These are phyloP conservation scores for Leptographium flavum DNA, from an alignment of 2,329 filamentous ascomycete species.

Conservation along the genomic window DNA sequence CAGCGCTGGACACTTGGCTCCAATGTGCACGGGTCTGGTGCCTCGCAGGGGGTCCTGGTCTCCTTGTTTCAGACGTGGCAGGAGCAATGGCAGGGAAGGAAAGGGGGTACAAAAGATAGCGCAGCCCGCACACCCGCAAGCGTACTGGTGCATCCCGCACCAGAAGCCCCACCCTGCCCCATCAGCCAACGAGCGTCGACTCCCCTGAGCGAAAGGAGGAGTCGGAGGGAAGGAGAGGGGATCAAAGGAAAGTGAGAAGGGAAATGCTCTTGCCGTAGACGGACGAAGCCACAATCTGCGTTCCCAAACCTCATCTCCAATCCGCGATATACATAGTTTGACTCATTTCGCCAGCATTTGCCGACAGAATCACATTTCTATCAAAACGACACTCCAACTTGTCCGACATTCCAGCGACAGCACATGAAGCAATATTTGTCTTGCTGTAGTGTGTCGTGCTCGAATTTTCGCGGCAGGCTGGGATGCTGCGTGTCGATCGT, in stretches of 20 bases:
- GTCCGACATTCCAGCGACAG: no score
- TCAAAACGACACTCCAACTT: no score
- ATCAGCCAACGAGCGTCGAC: background rate
- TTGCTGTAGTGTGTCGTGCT: no score
- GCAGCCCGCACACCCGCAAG: background rate
- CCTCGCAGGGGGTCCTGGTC: background rate
- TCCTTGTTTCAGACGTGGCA: background rate
- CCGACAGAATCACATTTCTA: no score
- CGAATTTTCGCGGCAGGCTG: no score
- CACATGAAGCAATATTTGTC: no score
- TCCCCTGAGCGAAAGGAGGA: background rate
- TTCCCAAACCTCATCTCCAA: no score
- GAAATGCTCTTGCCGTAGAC: no score
- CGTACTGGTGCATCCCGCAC: background rate
- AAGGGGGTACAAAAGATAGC: background rate
- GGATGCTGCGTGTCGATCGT: no score
- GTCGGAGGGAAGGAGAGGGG: background rate
- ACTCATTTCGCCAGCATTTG: no score
- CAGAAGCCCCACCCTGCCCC: no score
- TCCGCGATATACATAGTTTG: no score
- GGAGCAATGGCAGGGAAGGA: background rate
- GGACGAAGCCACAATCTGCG: background rate
- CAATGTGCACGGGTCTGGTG: background rate
- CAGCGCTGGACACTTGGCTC: background rate
- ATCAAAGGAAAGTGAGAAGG: background rate